Evolutionary conservation across 768 basidiomycete species (phyloP), one percentile per base, ranked within the genome.

Genomic region (Rhizopogon rudus): DNA sequence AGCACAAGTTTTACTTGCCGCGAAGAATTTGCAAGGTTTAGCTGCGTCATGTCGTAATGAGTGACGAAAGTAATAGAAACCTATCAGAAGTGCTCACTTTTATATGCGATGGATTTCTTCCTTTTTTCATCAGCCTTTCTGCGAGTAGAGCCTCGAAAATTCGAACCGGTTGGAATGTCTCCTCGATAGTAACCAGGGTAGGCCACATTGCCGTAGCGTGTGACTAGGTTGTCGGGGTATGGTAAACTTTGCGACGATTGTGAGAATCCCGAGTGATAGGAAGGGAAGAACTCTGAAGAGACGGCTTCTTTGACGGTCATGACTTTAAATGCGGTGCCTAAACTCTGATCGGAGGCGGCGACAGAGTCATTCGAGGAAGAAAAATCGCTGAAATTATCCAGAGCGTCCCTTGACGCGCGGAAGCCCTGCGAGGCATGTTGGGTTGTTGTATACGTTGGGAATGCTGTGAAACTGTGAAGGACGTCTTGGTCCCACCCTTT

Each of bases 21-120:
- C 69, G 61, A 73, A 82, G 63, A 80, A 85, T 63, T 78, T 82
- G 67, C 84, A 86, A 28, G 78, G 79, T 56, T 85, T 85, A 1
- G 83, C 84, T 86, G 51, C n/a, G 22, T n/a, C 43, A 4, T 17
- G 39, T 29, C 31, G 52, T 22, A 35, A 37, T 49, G 14, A 37
- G 14, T 14, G 22, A 49, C 22, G 1, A 10, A 8, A 9, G 20
- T 5, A 3, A 17, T 9, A 33, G 53, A n/a, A 10, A 48, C 6
- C 1, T 16, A 12, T 35, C 9, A 5, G 48, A 22, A 8, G 5
- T 8, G 56, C 68, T 53, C 51, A 71, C 68, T 71, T 56, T 65
- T 71, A 20, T 65, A 68, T 4, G 63, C 66, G 13, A 65, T 42
- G 2, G 58, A 58, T 37, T 61, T 70, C 53, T 61, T 61, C 39